Evolutionary conservation across 2,329 filamentous ascomycete genomes (phyloP).

Genomic region (Ophioceras dolichostomum): DNA sequence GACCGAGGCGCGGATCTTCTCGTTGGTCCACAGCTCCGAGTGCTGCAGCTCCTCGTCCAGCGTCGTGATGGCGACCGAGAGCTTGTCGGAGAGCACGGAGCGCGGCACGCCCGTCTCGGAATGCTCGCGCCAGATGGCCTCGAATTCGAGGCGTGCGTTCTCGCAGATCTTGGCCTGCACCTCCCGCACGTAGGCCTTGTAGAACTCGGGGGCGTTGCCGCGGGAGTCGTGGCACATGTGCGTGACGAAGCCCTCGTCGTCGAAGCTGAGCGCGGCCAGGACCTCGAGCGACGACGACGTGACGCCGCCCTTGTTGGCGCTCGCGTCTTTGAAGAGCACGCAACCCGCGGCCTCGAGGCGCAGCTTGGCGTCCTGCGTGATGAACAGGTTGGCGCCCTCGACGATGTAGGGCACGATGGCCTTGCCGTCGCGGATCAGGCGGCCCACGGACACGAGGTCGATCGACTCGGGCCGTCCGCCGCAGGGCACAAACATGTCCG

Average conservation of each 20-base stretch:
- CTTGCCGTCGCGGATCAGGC: slow-evolving; percentile 85
- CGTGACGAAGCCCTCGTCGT: slow-evolving; percentile 75
- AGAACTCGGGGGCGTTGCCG: slow-evolving; percentile 77
- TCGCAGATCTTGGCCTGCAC: slow-evolving; percentile 86
- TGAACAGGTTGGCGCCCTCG: slow-evolving; percentile 91
- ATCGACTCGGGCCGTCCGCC: slow-evolving; percentile 95
- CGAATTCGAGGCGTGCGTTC: slow-evolving; percentile 89
- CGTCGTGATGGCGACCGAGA: slow-evolving; percentile 88
- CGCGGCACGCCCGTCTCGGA: slow-evolving; percentile 67
- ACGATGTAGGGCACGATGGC: slow-evolving; percentile 85
- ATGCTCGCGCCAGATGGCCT: slow-evolving; percentile 95
- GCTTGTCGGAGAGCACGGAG: slow-evolving; percentile 80
- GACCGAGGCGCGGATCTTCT: slow-evolving; percentile 64
- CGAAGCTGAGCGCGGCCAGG: slow-evolving; percentile 84
- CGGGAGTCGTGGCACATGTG: slow-evolving; percentile 79
- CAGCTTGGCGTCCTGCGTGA: slow-evolving; percentile 95
- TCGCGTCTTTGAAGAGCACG: slow-evolving; percentile 94
- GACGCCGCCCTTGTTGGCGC: slow-evolving; percentile 96
- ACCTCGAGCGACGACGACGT: slow-evolving; percentile 96
- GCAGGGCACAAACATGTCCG: slow-evolving; percentile 89
- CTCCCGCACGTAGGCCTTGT: slow-evolving; percentile 81
- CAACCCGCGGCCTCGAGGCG: slow-evolving; percentile 91
- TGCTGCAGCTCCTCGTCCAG: slow-evolving; percentile 93
- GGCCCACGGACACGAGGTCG: slow-evolving; percentile 75
- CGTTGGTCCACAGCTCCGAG: slow-evolving; percentile 82